These are phyloP conservation scores for Cyberlindnera nakhonratchasimensis DNA, from an alignment of 805 yeast genomes.

Conservation along the genomic window DNA sequence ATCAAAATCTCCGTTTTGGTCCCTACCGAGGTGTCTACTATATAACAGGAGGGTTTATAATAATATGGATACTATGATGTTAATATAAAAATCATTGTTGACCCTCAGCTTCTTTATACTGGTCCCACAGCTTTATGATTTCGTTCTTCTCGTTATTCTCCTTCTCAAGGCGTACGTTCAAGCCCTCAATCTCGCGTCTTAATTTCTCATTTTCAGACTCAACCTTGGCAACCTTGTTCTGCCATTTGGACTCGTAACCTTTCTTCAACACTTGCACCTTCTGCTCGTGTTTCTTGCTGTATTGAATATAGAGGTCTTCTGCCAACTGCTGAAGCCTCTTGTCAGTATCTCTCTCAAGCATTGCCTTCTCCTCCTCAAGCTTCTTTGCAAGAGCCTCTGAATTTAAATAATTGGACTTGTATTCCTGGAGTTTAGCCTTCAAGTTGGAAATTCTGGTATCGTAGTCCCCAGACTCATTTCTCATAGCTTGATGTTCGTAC, in stretches of 20 bases:
- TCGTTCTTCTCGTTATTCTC: constrained; percentile 60
- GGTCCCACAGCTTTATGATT: constrained; percentile 49
- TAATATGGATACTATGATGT: background rate
- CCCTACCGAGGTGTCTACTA: background rate
- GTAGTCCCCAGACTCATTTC: constrained; percentile 24
- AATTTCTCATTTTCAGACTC: constrained; percentile 42
- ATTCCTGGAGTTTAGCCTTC: constrained; percentile 19
- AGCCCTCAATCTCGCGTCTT: constrained; percentile 49
- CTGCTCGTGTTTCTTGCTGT: constrained; percentile 71
- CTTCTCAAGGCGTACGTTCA: constrained; percentile 43
- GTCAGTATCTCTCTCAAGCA: constrained; percentile 48
- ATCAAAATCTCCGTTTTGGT: too few species aligned
- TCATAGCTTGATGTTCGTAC: constrained; percentile 25
- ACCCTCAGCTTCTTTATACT: constrained; percentile 20
- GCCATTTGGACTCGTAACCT: constrained; percentile 54
- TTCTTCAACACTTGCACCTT: constrained; percentile 61
- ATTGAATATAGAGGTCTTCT: constrained; percentile 66
- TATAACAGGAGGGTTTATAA: too few species aligned
- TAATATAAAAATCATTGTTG: background rate
- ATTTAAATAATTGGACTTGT: constrained; percentile 19
- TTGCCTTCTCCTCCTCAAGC: constrained; percentile 32
- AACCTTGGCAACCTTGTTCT: constrained; percentile 40
- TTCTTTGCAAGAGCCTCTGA: constrained; percentile 28
- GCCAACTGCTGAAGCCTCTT: constrained; percentile 59
- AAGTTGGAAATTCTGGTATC: constrained; percentile 25